Conservation (phyloP, 345 rosid species). For the Linum lewisii region DNA sequence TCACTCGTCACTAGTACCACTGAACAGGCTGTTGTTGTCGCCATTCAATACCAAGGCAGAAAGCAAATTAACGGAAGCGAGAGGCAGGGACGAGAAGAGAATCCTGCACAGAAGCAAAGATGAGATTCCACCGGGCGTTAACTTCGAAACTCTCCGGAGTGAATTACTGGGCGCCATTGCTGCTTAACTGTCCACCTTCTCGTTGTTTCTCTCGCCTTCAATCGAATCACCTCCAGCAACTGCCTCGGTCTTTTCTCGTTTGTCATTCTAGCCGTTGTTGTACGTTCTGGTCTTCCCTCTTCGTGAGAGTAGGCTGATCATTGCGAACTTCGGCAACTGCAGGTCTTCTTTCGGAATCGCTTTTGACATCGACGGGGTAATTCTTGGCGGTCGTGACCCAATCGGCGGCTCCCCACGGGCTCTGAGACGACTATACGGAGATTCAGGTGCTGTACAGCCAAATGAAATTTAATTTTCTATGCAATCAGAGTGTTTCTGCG, state of each 20-base stretch:
- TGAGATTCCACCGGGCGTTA: neutral
- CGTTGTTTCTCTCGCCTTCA: neutral
- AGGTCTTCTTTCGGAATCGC: constrained; percentile 42
- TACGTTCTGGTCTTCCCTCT: neutral
- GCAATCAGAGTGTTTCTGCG: neutral
- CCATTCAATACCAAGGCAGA: neutral
- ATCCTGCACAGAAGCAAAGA: neutral
- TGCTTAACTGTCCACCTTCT: neutral
- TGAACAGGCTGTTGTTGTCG: no score
- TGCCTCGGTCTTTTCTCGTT: no score
- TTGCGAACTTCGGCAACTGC: neutral
- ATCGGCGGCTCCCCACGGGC: constrained; percentile 38
- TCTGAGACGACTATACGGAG: constrained; percentile 26
- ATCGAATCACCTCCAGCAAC: neutral
- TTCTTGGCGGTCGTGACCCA: constrained; percentile 33
- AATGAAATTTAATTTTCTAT: neutral
- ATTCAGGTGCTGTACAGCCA: constrained; percentile 16
- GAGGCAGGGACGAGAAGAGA: neutral
- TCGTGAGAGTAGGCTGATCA: neutral
- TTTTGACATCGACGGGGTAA: constrained; percentile 43
- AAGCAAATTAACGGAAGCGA: neutral
- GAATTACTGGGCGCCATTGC: neutral
- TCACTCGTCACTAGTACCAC: no score
- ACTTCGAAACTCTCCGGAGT: neutral
- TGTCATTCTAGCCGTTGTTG: no score